Conservation (phyloP, 441 rosid species). For the Croton laevigatus region DNA sequence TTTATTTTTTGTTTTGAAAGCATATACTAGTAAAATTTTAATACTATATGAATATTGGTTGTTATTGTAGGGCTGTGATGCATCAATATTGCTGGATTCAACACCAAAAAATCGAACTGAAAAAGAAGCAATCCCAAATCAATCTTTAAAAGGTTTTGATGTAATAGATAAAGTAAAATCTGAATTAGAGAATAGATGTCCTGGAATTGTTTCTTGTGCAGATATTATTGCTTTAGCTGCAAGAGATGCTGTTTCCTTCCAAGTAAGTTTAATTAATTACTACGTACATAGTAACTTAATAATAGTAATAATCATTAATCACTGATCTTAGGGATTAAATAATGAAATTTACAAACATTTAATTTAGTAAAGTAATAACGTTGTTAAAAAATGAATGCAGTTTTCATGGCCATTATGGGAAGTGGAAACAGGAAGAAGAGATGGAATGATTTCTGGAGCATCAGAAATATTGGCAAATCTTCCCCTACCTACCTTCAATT, state of each 20-base stretch:
- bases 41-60: too few relatives aligned
- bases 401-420: slow-evolving; percentile 45
- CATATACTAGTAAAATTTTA: too few relatives aligned
- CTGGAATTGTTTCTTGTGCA: slow-evolving; percentile 80
- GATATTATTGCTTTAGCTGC: slow-evolving; percentile 87
- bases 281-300: too few relatives aligned
- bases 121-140: slow-evolving; percentile 66
- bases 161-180: slow-evolving; percentile 69
- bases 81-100: slow-evolving; percentile 69
- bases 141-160: slow-evolving; percentile 66
- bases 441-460: slow-evolving; percentile 47
- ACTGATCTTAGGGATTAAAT: background rate
- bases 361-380: background rate
- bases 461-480: slow-evolving; percentile 43
- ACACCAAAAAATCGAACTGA: slow-evolving; percentile 63
- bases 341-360: background rate
- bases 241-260: slow-evolving; percentile 66
- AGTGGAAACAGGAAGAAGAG: slow-evolving; percentile 61
- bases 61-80: slow-evolving; percentile 70
- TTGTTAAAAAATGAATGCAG: slow-evolving; percentile 26
- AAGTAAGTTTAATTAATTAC: slow-evolving; percentile 30
- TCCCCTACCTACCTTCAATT: slow-evolving; percentile 48
- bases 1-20: background rate
- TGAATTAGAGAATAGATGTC: slow-evolving; percentile 54
- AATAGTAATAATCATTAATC: background rate